A percentile compares a stretch with the other conserved stretches of the same genome.
phyloP scores from a whole-genome alignment of 2,329 filamentous ascomycete genomes.

The Fusarium poae region DNA sequence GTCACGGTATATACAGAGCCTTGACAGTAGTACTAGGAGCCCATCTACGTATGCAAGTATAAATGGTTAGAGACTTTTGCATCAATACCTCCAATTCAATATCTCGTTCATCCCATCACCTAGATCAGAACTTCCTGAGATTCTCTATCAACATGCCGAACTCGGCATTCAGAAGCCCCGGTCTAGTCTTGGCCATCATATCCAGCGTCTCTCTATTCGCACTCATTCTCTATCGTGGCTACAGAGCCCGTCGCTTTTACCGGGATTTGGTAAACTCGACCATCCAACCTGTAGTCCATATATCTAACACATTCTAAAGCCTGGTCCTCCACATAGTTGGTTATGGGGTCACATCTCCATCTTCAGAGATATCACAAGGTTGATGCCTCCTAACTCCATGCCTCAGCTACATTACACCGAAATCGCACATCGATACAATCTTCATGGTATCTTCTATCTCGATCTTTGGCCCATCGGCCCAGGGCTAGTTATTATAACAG shows the following conservation, averaged over 20 bases:
- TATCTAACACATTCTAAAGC: neutral
- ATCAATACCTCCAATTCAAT: too few species aligned
- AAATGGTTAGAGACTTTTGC: neutral
- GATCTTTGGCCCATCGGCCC: conserved; percentile 29
- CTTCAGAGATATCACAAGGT: conserved; percentile 8
- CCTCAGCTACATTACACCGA: conserved; percentile 29
- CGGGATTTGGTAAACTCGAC: conserved; percentile 6
- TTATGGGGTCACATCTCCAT: conserved; percentile 25
- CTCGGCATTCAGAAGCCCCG: neutral
- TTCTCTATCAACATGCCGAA: neutral
- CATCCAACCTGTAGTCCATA: fast-evolving
- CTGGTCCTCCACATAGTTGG: conserved; percentile 32
- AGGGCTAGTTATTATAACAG: neutral
- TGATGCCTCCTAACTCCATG: conserved; percentile 25
- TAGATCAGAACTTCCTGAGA: fast-evolving
- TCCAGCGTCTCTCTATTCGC: neutral
- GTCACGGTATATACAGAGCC: neutral
- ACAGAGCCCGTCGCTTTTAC: conserved; percentile 26
- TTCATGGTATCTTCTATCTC: conserved; percentile 28
- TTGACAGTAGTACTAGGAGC: neutral
- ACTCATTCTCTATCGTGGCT: conserved; percentile 2
- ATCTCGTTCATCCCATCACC: fast-evolving
- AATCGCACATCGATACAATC: conserved; percentile 10
- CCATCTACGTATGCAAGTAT: neutral
- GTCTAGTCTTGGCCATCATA: neutral